These are phyloP conservation scores for Curvularia hawaiiensis DNA, from an alignment of 2,329 filamentous ascomycete species.

Conservation along the genomic window DNA sequence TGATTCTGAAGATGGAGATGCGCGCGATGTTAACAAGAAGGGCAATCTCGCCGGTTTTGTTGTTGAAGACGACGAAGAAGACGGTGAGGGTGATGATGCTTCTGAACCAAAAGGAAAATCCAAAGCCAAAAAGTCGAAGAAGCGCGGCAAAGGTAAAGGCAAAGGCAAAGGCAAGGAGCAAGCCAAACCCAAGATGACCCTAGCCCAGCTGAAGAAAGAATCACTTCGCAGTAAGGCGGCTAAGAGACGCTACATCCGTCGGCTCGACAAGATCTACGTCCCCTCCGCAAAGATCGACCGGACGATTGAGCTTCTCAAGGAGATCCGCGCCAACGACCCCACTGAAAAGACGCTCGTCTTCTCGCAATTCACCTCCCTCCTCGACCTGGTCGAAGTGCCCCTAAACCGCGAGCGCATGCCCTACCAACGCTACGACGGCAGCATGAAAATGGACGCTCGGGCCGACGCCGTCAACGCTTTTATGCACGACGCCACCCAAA, in stretches of 20 bases:
- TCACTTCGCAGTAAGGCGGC: conserved; percentile 67
- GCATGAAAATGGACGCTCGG: conserved; percentile 70
- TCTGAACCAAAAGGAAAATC: conserved; percentile 23
- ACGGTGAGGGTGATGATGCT: conserved; percentile 16
- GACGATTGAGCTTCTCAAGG: conserved; percentile 66
- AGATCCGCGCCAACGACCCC: conserved; percentile 54
- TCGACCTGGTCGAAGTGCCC: conserved; percentile 78
- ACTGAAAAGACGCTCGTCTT: conserved; percentile 82
- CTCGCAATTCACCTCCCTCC: conserved; percentile 78
- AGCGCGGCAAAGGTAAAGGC: background rate
- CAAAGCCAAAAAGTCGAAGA: conserved; percentile 28
- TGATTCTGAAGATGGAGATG: conserved; percentile 39
- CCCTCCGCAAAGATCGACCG: conserved; percentile 77
- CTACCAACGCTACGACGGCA: conserved; percentile 76
- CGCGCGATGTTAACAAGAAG: conserved; percentile 42
- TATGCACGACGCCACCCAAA: conserved; percentile 63
- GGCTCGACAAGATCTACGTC: conserved; percentile 70
- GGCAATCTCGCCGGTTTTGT: conserved; percentile 59
- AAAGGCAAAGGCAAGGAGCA: conserved; percentile 53
- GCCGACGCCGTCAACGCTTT: conserved; percentile 72
- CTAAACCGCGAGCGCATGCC: conserved; percentile 63
- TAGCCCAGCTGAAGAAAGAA: conserved; percentile 71
- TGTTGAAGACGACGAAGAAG: conserved; percentile 55
- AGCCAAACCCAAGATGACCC: conserved; percentile 51
- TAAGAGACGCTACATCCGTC: conserved; percentile 71